These are phyloP conservation scores for Beauveria sp. DNA, from an alignment of 2,329 filamentous ascomycete genomes.

Conservation along the genomic window DNA sequence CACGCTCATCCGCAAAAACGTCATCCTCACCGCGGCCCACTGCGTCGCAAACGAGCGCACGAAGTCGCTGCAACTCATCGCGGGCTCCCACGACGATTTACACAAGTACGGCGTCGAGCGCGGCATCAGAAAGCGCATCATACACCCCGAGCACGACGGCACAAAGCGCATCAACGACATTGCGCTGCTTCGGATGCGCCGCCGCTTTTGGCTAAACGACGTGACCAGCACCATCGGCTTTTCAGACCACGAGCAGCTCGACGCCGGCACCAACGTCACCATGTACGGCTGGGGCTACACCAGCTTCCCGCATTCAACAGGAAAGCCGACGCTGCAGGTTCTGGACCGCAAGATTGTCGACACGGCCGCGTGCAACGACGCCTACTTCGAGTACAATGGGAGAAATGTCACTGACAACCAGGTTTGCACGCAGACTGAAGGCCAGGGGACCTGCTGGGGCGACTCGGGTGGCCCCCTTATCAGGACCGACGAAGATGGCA, in stretches of 20 bases:
- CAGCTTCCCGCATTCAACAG: not conserved
- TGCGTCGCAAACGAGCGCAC: not conserved
- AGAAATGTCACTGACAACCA: not conserved
- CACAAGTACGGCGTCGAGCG: too few species aligned
- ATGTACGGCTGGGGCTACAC: conserved; percentile 8
- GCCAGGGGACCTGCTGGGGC: not conserved
- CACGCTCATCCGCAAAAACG: not conserved
- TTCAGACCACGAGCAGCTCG: not conserved
- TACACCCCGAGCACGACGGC: too few species aligned
- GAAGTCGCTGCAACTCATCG: not conserved
- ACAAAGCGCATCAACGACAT: not conserved
- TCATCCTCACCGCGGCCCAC: conserved; percentile 3
- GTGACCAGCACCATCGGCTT: not conserved
- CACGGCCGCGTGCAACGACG: not conserved
- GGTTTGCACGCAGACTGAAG: not conserved
- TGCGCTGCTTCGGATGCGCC: not conserved
- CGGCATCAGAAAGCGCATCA: too few species aligned
- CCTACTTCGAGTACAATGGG: not conserved
- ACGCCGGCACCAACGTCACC: conserved; percentile 4
- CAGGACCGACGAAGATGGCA: not conserved
- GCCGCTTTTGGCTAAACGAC: not conserved
- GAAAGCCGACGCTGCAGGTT: not conserved
- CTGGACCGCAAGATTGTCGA: not conserved
- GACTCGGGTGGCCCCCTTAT: conserved; percentile 5
- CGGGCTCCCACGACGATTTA: not conserved